Evolutionary conservation across 257 asterid species (phyloP).

Genomic region (Coffea canephora): DNA sequence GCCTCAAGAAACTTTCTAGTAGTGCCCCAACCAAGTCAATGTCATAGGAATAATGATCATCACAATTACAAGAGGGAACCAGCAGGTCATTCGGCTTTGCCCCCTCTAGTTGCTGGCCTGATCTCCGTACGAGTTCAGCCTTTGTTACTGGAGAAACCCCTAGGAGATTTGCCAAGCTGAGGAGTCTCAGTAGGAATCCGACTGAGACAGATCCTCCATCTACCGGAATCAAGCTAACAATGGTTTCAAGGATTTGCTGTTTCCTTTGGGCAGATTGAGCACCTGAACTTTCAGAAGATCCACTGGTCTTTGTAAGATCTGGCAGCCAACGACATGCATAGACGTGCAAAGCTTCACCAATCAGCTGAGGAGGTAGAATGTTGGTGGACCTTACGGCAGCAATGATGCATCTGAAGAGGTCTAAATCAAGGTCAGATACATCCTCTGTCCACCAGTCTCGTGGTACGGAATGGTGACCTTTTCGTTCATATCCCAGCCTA

Average conservation of each 20-base stretch:
- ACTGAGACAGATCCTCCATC: slow-evolving; percentile 63
- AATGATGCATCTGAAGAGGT: slow-evolving; percentile 61
- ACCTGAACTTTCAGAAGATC: slow-evolving; percentile 28
- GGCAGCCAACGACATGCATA: slow-evolving; percentile 71
- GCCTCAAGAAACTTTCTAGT: slow-evolving; percentile 56
- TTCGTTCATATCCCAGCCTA: slow-evolving; percentile 54
- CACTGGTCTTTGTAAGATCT: slow-evolving; percentile 20
- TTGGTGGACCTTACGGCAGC: slow-evolving; percentile 50
- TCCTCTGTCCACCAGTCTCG: slow-evolving; percentile 97
- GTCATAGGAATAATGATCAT: slow-evolving; percentile 30
- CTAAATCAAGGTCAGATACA: slow-evolving; percentile 54
- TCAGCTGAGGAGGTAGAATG: slow-evolving; percentile 55
- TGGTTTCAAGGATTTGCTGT: slow-evolving; percentile 47
- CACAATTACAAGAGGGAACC: slow-evolving; percentile 17
- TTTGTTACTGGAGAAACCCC: slow-evolving; percentile 51
- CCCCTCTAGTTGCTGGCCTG: slow-evolving; percentile 61
- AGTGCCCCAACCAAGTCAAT: slow-evolving; percentile 51
- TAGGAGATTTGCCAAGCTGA: slow-evolving; percentile 34
- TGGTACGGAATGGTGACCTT: slow-evolving; percentile 49
- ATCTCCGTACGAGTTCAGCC: slow-evolving; percentile 53
- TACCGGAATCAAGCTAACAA: slow-evolving; percentile 61
- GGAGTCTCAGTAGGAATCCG: slow-evolving; percentile 60
- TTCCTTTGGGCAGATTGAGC: slow-evolving; percentile 30
- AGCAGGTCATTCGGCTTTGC: slow-evolving; percentile 56
- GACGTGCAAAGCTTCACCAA: slow-evolving; percentile 80